phyloP scores from a whole-genome alignment of 2,329 filamentous ascomycete genomes.

The Claviceps quebecensis region DNA sequence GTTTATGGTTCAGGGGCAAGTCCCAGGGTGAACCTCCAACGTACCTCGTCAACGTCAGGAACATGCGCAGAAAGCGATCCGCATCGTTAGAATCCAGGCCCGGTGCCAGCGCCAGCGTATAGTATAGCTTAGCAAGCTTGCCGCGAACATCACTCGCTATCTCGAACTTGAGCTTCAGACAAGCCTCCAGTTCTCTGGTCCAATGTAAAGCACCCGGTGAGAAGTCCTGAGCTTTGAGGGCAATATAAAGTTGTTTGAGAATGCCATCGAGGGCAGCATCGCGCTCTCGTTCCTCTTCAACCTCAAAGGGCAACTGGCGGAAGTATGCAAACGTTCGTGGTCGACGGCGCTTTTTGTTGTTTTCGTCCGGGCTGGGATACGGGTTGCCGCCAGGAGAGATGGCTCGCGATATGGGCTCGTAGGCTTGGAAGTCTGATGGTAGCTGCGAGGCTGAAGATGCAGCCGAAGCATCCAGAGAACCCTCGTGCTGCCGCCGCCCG shows the following conservation, averaged over 20 bases:
- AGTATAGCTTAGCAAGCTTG: slow-evolving; percentile 80
- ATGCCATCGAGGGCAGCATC: slow-evolving; percentile 74
- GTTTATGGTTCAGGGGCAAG: neutral
- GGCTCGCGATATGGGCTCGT: slow-evolving; percentile 66
- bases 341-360: slow-evolving; percentile 54
- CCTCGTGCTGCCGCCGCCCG: slow-evolving; percentile 20
- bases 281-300: slow-evolving; percentile 67
- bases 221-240: slow-evolving; percentile 86
- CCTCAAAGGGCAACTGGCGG: slow-evolving; percentile 72
- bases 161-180: slow-evolving; percentile 95
- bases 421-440: slow-evolving; percentile 26
- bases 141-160: slow-evolving; percentile 73
- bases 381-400: slow-evolving; percentile 69
- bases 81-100: slow-evolving; percentile 70
- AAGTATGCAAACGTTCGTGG: slow-evolving; percentile 91
- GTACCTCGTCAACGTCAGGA: slow-evolving; percentile 87
- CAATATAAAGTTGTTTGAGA: slow-evolving; percentile 83
- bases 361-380: slow-evolving; percentile 33
- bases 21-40: slow-evolving; percentile 15
- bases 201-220: slow-evolving; percentile 87
- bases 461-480: slow-evolving; percentile 17
- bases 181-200: slow-evolving; percentile 90
- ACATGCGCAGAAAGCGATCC: slow-evolving; percentile 93
- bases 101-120: slow-evolving; percentile 80
- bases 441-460: slow-evolving; percentile 19